Conservation (phyloP, 1,284 basidiomycete species). For the Meira nashicola region DNA sequence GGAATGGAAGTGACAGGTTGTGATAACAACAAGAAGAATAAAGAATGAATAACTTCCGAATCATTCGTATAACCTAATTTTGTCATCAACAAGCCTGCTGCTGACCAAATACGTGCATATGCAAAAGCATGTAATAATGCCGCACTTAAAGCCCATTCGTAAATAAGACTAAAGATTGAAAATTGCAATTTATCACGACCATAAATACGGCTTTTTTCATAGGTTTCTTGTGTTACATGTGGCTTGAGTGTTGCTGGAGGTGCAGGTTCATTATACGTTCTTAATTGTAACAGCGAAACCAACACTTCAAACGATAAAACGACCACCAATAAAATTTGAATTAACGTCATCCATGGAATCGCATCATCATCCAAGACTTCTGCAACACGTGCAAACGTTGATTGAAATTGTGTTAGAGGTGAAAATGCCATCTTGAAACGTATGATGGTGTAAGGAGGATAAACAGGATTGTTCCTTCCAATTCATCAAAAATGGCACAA, state of each 20-base stretch:
- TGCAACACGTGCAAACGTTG: neutral
- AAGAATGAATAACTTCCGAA: constrained; percentile 17
- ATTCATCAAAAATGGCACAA: no score
- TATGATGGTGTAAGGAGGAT: no score
- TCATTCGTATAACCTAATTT: constrained; percentile 20
- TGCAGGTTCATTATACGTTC: constrained; percentile 69
- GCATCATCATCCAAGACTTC: constrained; percentile 45
- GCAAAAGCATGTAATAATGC: constrained; percentile 68
- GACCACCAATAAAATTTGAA: constrained; percentile 69
- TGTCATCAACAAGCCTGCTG: constrained; percentile 58
- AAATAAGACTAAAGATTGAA: constrained; percentile 67
- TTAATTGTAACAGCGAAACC: constrained; percentile 79
- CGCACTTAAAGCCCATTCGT: constrained; percentile 69
- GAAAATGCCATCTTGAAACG: no score
- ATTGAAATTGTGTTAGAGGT: no score
- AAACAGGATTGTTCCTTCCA: no score
- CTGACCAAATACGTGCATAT: constrained; percentile 73
- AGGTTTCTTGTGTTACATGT: constrained; percentile 70
- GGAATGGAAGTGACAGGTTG: constrained; percentile 56
- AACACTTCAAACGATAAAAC: constrained; percentile 80
- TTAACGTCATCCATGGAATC: constrained; percentile 68
- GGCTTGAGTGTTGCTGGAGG: constrained; percentile 70
- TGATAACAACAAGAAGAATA: constrained; percentile 13
- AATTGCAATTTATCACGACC: constrained; percentile 88
- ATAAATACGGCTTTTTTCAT: constrained; percentile 83